Base-by-base conservation (phyloP, 805 yeast species). In the Zygotorulaspora danielsina region DNA sequence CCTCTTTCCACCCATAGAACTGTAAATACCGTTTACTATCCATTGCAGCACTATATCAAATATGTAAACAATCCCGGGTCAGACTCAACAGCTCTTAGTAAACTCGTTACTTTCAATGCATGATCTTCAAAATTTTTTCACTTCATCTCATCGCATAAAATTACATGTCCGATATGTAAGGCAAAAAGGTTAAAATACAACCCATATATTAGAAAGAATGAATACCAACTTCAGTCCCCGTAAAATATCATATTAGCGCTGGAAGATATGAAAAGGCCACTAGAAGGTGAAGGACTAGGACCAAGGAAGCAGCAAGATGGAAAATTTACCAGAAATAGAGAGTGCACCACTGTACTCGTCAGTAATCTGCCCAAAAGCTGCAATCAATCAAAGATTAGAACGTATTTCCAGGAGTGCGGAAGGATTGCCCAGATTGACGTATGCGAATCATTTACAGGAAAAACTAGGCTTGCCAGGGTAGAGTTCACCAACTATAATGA, bases 1-100 rank as follows among this genome's bases (percentile, higher is more conserved):
- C 98, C 50, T 86, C 90, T 39, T 70, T 71, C 98, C 98, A 90
- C 13, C 97, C 97, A 54, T 75, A 87, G 1, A 84, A 76, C 54
- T 73, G 67, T 47, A 90, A 65, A 58, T 90, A 93, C 38, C 65
- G 73, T 38, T 72, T 73, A 27, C 95, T 78, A 61, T 93, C 79
- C 95, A 89, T 88, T n/a, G 12, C 19, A 4, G 19, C 12, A 12
- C 19, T 26, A 28, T 8, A 5, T 24, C 8, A 7, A 24, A n/a
- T n/a, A n/a, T n/a, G n/a, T n/a, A n/a, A n/a, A n/a, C n/a, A n/a
- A n/a, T n/a, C n/a, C n/a, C n/a, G n/a, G n/a, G n/a, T n/a, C n/a
- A n/a, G n/a, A n/a, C n/a, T n/a, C n/a, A n/a, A n/a, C n/a, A n/a
- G n/a, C n/a, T n/a, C n/a, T n/a, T n/a, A n/a, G n/a, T n/a, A n/a